Base-by-base conservation (phyloP, 768 basidiomycete genomes). In the Russula dissimulans region DNA sequence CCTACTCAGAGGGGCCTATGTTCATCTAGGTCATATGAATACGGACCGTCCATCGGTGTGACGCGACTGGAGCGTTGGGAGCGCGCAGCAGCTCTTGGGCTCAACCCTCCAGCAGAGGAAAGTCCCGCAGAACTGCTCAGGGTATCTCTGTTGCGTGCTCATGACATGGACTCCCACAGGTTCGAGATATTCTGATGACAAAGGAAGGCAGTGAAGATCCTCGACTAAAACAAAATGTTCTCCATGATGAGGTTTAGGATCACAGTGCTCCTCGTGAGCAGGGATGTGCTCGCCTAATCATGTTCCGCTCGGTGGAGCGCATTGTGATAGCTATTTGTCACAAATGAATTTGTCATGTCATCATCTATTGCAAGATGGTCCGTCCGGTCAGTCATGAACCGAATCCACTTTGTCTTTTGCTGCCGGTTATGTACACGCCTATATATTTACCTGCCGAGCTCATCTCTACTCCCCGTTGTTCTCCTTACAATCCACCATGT, bases 31-130 rank as follows among this genome's bases (percentile, higher is more conserved):
- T 81, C 84, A 2, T 87, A 86, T 58, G 83, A 89, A 64, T 94
- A 84, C 68, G 91, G 91, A 0, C 91, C 90, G 3, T 90, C 86
- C 64, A 74, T 86, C 22, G 88, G 90, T 0, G 79, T 91, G 56
- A 81, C 84, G n/a, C 83, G 94, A 32, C 73, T 95, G 14, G 84
- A 94, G 62, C 78, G 95, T 42, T 97, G 93, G 91, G 82, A 94
- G 68, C 79, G 94, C 51, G 95, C 95, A 0, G 71, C 84, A 31
- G 78, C 79, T 10, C 76, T 95, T 47, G 91, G 91, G 2, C 74
- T 97, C 18, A 77, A 85, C 49, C 95, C 94, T 14, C 93, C 92
- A 3, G 63, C 69, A 15, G 89, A 92, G 78, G 92, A 88, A 66
- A 59, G 81, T 70, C 39, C 59, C 10, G 9, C 3, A 8, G 5